Conservation (phyloP, 2,329 filamentous ascomycete species). For the Pezicula neosporulosa region DNA sequence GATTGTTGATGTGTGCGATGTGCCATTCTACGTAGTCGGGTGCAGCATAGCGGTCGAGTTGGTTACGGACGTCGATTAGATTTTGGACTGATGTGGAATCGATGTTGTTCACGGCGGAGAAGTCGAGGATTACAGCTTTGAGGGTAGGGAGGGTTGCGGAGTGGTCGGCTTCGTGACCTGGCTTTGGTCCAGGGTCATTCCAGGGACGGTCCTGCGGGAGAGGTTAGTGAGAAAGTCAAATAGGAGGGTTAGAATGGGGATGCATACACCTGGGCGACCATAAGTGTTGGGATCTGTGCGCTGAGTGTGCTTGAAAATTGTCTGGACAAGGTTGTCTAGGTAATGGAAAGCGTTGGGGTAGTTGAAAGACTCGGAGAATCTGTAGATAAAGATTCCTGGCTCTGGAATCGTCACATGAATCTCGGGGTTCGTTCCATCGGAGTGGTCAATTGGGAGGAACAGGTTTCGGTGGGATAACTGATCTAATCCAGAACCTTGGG, state of each 20-base stretch:
- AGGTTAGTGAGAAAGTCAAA: background rate
- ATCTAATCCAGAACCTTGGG: constrained; percentile 8
- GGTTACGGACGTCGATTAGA: constrained; percentile 90
- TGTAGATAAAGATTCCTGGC: constrained; percentile 92
- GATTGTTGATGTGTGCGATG: constrained; percentile 88
- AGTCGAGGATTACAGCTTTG: constrained; percentile 90
- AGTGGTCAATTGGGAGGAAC: constrained; percentile 82
- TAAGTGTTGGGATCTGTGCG: constrained; percentile 71
- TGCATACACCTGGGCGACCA: constrained; percentile 45
- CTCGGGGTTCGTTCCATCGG: constrained; percentile 86
- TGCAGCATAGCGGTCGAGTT: constrained; percentile 79
- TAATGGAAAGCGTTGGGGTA: constrained; percentile 93
- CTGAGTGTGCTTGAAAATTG: constrained; percentile 68
- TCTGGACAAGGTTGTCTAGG: constrained; percentile 70
- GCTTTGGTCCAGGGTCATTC: constrained; percentile 83
- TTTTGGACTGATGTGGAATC: constrained; percentile 91
- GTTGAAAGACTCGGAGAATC: constrained; percentile 92
- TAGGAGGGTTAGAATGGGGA: background rate
- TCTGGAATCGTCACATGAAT: constrained; percentile 78
- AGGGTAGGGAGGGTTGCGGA: constrained; percentile 61
- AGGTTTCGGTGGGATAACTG: constrained; percentile 65
- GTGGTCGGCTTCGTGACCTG: constrained; percentile 42
- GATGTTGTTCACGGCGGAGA: constrained; percentile 89
- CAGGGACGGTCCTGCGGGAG: constrained; percentile 70
- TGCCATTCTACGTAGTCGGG: constrained; percentile 92